A percentile compares a stretch with the other conserved stretches of the same genome.
Evolutionary conservation across 257 asterid genomes (phyloP).

Genomic region (Dorcoceras hygrometricum): DNA sequence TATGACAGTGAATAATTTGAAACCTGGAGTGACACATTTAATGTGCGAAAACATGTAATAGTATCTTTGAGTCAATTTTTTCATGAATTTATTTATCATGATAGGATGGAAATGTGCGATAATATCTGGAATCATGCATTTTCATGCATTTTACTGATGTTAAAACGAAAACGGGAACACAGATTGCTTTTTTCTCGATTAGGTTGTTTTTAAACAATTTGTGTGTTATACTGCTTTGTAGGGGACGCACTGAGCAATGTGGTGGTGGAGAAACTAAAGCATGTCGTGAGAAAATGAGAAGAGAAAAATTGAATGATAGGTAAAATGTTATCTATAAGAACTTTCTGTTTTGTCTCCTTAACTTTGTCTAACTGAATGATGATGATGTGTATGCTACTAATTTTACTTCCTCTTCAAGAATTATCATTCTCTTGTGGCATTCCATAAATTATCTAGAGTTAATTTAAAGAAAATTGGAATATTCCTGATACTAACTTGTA

Average conservation of each 20-base stretch:
- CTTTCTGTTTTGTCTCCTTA: background rate
- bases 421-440: background rate
- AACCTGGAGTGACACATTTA: too few relatives aligned
- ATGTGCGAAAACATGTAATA: too few relatives aligned
- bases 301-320: conserved; percentile 84
- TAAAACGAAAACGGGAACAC: background rate
- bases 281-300: conserved; percentile 83
- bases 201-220: too few relatives aligned
- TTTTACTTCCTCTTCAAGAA: background rate
- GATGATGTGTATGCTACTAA: background rate
- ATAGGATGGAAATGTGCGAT: background rate
- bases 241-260: conserved; percentile 62
- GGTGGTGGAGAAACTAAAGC: conserved; percentile 67
- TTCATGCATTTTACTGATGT: background rate
- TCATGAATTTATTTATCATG: background rate
- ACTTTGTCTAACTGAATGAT: background rate
- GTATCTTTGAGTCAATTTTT: too few relatives aligned
- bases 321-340: conserved; percentile 15
- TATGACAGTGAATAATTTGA: too few relatives aligned
- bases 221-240: conserved; percentile 26
- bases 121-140: too few relatives aligned
- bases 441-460: conserved; percentile 10
- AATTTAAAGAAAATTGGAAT: conserved; percentile 3
- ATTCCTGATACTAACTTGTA: background rate
- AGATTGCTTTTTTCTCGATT: background rate